These are phyloP conservation scores for Carex pumila DNA, from an alignment of 176 grass and related monocot genomes.

Conservation along the genomic window DNA sequence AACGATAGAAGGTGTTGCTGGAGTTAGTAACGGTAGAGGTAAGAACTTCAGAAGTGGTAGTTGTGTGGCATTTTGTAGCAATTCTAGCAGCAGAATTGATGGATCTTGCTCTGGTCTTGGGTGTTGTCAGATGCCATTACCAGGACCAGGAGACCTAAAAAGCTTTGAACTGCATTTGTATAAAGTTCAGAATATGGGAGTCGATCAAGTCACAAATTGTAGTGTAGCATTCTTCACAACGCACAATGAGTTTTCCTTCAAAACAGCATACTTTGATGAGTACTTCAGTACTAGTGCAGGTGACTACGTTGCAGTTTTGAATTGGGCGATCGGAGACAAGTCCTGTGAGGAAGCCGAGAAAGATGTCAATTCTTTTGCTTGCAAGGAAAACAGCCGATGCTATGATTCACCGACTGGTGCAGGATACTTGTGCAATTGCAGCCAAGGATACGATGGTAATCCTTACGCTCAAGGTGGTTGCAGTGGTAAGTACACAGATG, in stretches of 20 bases:
- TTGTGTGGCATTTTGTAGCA: slow-evolving; percentile 32
- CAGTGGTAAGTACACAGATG: neutral
- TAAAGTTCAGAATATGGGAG: neutral
- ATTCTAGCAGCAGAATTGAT: neutral
- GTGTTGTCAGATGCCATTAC: slow-evolving; percentile 31
- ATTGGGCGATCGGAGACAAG: slow-evolving; percentile 25
- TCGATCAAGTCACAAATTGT: neutral
- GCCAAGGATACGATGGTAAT: slow-evolving; percentile 24
- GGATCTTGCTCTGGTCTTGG: slow-evolving; percentile 34
- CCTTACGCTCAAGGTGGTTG: slow-evolving; percentile 27
- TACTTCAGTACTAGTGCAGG: too few species aligned
- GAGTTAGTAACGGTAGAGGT: too few species aligned
- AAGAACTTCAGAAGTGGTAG: neutral
- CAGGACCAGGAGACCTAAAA: neutral
- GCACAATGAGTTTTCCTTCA: slow-evolving; percentile 9
- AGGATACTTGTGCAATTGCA: slow-evolving; percentile 43
- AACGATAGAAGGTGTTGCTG: neutral
- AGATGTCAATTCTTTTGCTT: neutral
- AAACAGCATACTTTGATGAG: neutral
- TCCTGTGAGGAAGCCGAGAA: slow-evolving; percentile 15
- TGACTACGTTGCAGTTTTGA: slow-evolving; percentile 5
- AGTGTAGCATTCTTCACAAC: neutral
- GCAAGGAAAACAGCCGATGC: neutral
- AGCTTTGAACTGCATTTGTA: neutral
- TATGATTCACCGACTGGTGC: slow-evolving; percentile 17